Evolutionary conservation across 148 eudicot genomes (phyloP).

Genomic region (Cornus suecica): DNA sequence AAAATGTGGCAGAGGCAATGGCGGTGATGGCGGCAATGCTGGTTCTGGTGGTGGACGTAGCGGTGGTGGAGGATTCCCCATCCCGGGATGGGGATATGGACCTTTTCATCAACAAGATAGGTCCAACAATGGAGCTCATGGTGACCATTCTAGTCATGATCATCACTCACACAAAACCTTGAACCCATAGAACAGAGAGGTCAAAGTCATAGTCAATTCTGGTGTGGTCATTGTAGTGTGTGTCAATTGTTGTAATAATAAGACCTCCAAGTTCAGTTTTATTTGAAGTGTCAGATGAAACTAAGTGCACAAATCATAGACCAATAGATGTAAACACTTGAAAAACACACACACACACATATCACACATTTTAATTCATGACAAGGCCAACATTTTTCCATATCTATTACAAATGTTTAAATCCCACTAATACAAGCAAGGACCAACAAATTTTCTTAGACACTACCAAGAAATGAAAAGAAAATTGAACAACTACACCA

Average conservation of each 20-base stretch:
- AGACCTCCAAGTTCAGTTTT: neutral
- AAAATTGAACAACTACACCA: too few species aligned
- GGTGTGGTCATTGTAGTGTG: neutral
- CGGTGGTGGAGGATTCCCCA: neutral
- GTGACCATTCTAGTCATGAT: too few species aligned
- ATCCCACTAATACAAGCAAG: neutral
- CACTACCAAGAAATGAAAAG: too few species aligned
- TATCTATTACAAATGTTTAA: neutral
- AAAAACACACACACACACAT: neutral
- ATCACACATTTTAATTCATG: neutral
- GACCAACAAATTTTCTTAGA: neutral
- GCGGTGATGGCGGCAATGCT: neutral
- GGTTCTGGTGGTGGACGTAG: neutral
- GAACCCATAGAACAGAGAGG: too few species aligned
- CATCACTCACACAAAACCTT: too few species aligned
- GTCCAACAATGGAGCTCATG: neutral
- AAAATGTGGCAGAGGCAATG: neutral
- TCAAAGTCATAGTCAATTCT: neutral
- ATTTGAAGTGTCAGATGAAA: neutral
- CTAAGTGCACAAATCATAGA: neutral
- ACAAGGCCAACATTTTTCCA: neutral
- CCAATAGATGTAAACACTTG: too few species aligned
- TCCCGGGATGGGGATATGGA: neutral
- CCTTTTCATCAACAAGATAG: neutral
- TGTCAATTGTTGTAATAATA: neutral